These are phyloP conservation scores for Lactarius pseudohatsudake DNA, from an alignment of 768 basidiomycete species.

Conservation along the genomic window DNA sequence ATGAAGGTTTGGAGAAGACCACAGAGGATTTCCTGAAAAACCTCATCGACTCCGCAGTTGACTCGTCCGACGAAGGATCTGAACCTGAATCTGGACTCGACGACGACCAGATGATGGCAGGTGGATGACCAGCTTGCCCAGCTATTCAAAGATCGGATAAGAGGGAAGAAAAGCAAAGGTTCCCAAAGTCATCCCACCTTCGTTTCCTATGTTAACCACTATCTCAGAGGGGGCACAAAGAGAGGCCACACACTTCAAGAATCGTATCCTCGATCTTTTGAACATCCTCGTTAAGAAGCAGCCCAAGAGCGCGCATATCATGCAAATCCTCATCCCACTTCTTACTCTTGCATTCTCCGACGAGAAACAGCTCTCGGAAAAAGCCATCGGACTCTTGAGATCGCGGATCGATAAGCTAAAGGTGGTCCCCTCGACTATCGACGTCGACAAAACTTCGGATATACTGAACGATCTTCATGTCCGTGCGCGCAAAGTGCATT, in stretches of 20 bases:
- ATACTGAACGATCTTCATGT: constrained; percentile 65
- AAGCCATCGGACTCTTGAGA: constrained; percentile 77
- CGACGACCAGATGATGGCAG: constrained; percentile 97
- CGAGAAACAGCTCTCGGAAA: constrained; percentile 87
- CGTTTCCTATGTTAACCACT: constrained; percentile 4
- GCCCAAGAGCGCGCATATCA: constrained; percentile 63
- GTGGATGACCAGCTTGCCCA: constrained; percentile 90
- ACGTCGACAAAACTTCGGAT: constrained; percentile 44
- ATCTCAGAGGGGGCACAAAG: constrained; percentile 65
- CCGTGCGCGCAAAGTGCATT: constrained; percentile 65
- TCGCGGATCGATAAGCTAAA: constrained; percentile 73
- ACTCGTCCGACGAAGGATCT: constrained; percentile 54
- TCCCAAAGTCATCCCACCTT: constrained; percentile 27
- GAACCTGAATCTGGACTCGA: constrained; percentile 84
- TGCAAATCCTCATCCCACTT: constrained; percentile 72
- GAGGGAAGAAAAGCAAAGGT: constrained; percentile 65
- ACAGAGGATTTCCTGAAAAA: constrained; percentile 60
- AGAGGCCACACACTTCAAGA: constrained; percentile 95
- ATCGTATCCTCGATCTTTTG: constrained; percentile 91
- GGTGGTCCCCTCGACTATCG: constrained; percentile 53
- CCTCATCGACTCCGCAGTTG: constrained; percentile 55
- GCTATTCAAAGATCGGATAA: constrained; percentile 73
- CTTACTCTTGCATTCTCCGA: constrained; percentile 73
- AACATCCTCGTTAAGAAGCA: constrained; percentile 81
- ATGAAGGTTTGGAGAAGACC: constrained; percentile 65